Conservation (phyloP, 2,329 filamentous ascomycete genomes). For the Penicillium sp. region DNA sequence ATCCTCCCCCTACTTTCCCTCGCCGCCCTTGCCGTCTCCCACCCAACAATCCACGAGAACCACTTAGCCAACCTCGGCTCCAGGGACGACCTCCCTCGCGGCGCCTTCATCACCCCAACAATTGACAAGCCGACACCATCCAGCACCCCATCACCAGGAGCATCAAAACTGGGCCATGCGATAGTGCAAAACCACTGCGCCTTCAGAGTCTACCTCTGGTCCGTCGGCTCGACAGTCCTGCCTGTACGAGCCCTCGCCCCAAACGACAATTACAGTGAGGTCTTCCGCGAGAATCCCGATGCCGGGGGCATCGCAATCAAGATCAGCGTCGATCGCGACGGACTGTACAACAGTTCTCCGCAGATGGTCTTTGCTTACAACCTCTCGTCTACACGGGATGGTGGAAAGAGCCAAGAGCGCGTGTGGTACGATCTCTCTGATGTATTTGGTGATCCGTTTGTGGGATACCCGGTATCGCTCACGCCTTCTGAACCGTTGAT, state of each 20-base stretch:
- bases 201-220: conserved; percentile 39
- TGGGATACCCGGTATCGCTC: conserved; percentile 27
- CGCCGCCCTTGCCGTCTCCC: conserved; percentile 9
- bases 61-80: neutral
- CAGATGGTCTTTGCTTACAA: conserved; percentile 47
- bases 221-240: conserved; percentile 31
- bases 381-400: conserved; percentile 24
- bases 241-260: conserved; percentile 26
- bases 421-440: conserved; percentile 48
- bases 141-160: conserved; percentile 3
- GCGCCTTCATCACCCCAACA: conserved; percentile 5
- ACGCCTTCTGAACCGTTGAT: conserved; percentile 25
- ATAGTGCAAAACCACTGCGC: conserved; percentile 38
- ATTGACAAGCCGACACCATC: neutral
- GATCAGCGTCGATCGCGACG: conserved; percentile 36
- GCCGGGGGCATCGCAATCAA: conserved; percentile 46
- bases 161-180: conserved; percentile 28
- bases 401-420: neutral
- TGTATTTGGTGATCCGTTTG: conserved; percentile 47
- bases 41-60: neutral
- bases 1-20: conserved; percentile 10
- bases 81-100: neutral
- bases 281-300: conserved; percentile 33
- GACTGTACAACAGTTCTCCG: conserved; percentile 35
- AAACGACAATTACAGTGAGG: conserved; percentile 34